Percentiles rank a stretch among this genome's conserved stretches.
Evolutionary conservation across 257 asterid species (phyloP).

Genomic region (Solanum ahanhuiri): DNA sequence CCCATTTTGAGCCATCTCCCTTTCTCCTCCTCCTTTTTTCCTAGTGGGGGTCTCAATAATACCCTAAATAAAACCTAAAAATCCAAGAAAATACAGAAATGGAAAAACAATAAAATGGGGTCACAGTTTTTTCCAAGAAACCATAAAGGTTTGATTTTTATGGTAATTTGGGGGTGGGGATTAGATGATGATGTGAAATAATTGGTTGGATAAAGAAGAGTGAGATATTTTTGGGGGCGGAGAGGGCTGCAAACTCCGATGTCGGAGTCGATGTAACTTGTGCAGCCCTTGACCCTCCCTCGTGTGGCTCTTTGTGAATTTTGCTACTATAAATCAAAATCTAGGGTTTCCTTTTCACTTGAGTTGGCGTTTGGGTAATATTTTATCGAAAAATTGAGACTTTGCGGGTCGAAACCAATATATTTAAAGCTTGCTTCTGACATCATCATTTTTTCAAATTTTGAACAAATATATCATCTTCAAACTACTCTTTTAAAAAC

Average conservation of each 20-base stretch:
- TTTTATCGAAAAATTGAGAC: not conserved
- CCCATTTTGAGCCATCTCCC: conserved; percentile 50
- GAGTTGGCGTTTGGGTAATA: not conserved
- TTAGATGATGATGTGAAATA: not conserved
- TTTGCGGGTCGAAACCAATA: not conserved
- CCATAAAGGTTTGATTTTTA: not conserved
- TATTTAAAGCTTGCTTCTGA: not conserved
- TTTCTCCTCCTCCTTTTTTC: not conserved
- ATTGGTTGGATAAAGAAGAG: not conserved
- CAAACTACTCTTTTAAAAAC: not conserved
- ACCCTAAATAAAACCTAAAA: not conserved
- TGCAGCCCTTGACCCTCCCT: not conserved
- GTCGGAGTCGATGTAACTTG: conserved; percentile 14
- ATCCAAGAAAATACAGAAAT: not conserved
- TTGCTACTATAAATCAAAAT: not conserved
- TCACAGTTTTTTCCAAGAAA: not conserved
- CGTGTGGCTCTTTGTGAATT: not conserved
- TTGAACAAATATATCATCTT: not conserved
- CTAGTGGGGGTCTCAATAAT: not conserved
- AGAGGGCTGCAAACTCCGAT: conserved; percentile 28
- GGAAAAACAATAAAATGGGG: not conserved
- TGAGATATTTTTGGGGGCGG: not conserved
- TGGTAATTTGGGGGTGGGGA: not conserved
- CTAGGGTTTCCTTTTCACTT: not conserved
- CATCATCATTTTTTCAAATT: not conserved